These are phyloP conservation scores for Sporothrix sp. DNA, from an alignment of 2,329 filamentous ascomycete genomes.

Conservation along the genomic window DNA sequence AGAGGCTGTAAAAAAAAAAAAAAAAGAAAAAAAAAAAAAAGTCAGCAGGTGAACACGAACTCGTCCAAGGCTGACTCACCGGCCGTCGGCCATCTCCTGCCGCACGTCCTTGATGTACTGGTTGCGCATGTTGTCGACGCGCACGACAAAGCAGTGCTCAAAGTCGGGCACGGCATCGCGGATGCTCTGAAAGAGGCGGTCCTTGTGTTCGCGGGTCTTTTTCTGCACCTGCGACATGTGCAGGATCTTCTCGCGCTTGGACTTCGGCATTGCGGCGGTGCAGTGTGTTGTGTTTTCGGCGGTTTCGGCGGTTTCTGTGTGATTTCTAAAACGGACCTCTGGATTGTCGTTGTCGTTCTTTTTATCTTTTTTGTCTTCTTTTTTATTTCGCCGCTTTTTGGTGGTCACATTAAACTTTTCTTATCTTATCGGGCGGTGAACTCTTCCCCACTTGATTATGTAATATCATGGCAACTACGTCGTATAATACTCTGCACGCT, in stretches of 20 bases:
- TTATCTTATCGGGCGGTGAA: slow-evolving; percentile 19
- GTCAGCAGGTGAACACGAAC: background rate
- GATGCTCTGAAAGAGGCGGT: slow-evolving; percentile 79
- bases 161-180: slow-evolving; percentile 77
- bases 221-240: slow-evolving; percentile 87
- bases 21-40: background rate
- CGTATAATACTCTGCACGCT: too few species aligned
- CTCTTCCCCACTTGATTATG: too few species aligned
- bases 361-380: background rate
- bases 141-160: slow-evolving; percentile 87
- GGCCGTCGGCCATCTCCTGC: slow-evolving; percentile 71
- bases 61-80: slow-evolving; percentile 41
- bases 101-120: slow-evolving; percentile 88
- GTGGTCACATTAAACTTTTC: background rate
- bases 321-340: too few species aligned
- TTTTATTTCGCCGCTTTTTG: slow-evolving; percentile 8
- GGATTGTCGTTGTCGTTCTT: background rate
- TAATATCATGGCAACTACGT: too few species aligned
- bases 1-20: slow-evolving; percentile 55
- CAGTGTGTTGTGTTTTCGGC: background rate
- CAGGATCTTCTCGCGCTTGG: slow-evolving; percentile 81
- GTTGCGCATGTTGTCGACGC: slow-evolving; percentile 96
- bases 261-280: slow-evolving; percentile 71
- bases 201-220: slow-evolving; percentile 86
- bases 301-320: too few species aligned